phyloP scores from a whole-genome alignment of 1,284 basidiomycete species.

The Leccinum subrobustum region DNA sequence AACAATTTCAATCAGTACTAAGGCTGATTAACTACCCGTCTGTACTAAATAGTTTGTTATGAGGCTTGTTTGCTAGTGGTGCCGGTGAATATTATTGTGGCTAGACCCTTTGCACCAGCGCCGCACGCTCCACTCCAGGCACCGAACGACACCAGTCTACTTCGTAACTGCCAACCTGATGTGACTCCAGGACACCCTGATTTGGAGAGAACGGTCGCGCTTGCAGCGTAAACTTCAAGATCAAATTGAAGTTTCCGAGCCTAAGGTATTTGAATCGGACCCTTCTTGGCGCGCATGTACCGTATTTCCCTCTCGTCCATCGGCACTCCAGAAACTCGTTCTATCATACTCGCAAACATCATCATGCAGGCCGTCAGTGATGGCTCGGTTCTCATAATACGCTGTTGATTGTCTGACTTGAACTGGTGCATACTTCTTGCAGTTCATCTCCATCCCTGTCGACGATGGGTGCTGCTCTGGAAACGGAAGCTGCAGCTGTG shows the following conservation, averaged over 20 bases:
- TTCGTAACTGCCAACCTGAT: neutral
- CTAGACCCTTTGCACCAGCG: too few relatives aligned
- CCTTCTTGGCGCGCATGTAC: neutral
- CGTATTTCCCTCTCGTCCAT: neutral
- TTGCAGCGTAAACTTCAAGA: neutral
- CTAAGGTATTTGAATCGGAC: slow-evolving; percentile 8
- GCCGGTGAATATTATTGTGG: too few relatives aligned
- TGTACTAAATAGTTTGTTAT: too few relatives aligned
- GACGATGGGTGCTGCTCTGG: slow-evolving; percentile 27
- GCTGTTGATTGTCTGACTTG: neutral
- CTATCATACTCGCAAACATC: slow-evolving; percentile 1
- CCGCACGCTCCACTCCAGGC: too few relatives aligned
- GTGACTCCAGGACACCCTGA: neutral
- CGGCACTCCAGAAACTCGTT: neutral
- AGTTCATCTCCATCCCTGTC: slow-evolving; percentile 23
- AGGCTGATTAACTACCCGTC: too few relatives aligned
- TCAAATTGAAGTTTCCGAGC: neutral
- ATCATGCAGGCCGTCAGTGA: slow-evolving; percentile 25
- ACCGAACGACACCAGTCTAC: too few relatives aligned
- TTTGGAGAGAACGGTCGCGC: neutral
- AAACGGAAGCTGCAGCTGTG: slow-evolving; percentile 12
- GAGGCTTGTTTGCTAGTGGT: too few relatives aligned
- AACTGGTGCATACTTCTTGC: neutral
- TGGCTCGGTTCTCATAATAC: neutral
- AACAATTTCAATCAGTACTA: too few relatives aligned